Base-by-base conservation (phyloP, 2,329 filamentous ascomycete species). In the Pseudovirgaria hyperparasitica region DNA sequence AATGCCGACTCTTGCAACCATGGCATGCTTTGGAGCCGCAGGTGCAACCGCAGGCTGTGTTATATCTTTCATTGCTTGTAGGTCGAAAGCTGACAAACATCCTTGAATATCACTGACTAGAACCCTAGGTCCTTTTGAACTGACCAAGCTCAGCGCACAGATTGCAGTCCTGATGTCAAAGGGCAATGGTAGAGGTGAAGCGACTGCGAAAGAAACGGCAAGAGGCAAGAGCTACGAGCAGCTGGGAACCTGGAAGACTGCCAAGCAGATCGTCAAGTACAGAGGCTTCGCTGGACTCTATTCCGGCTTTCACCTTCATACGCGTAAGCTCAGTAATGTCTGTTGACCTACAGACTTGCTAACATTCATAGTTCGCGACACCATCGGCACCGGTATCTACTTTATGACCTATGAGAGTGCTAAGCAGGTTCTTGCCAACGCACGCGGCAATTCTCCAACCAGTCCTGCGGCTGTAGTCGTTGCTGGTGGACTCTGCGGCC, bases 401-500 rank as follows among this genome's bases (percentile, higher is more conserved):
- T 92, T 92, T 47, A 82, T 81, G 58, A 86, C 82, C 16, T 92
- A 92, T 50, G 82, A 92, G 54, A 85, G 79, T 49, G 72, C 74
- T 41, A 92, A 92, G 48, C 82, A 90, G 50, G 57, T 87, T 14
- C 67, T 85, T 36, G 81, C 77, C 12, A 82, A 81, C 10, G 72
- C 80, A 37, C 72, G 78, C 25, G 77, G 79, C 36, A 68, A 68
- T 34, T 74, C 76, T 6, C 73, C 80, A n/a, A 82, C 78, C 25
- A 80, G 79, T 43, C 80, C 81, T n/a, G 51, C 82, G 29, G 77
- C 82, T 10, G 81, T 90, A 17, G 70, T 86, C 9, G 63, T 76
- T 25, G 80, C 82, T 12, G 84, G 84, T 28, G 82, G 78, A 14
- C 60, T 87, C 29, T 90, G 82, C 49, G 82, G 82, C 3, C 72